Evolutionary conservation across 805 yeast species (phyloP).

Genomic region (Wickerhamomyces ciferrii): DNA sequence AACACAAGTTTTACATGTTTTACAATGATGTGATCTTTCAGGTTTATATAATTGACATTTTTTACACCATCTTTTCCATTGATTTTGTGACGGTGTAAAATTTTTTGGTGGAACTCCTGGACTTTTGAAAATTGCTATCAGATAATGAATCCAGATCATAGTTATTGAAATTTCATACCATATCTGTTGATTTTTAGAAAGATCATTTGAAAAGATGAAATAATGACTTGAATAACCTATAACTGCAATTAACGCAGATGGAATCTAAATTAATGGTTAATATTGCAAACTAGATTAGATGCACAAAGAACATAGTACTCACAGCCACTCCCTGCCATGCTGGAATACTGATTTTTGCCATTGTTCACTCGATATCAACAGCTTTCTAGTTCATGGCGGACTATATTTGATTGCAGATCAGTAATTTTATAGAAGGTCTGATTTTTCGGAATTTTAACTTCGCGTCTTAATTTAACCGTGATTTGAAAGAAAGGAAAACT

Average conservation of each 20-base stretch:
- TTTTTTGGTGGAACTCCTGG: conserved; percentile 67
- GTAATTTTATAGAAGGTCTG: not conserved
- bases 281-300: not conserved
- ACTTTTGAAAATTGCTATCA: conserved; percentile 53
- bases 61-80: conserved; percentile 66
- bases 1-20: conserved; percentile 68
- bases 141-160: conserved; percentile 72
- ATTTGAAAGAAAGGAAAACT: no score
- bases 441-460: not conserved
- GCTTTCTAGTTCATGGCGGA: no score
- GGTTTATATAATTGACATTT: conserved; percentile 76
- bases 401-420: no score
- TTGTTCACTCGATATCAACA: no score
- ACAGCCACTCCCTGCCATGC: conserved; percentile 11
- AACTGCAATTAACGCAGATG: conserved; percentile 48
- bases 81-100: conserved; percentile 36
- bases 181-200: conserved; percentile 34
- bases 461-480: not conserved
- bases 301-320: not conserved
- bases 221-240: conserved; percentile 61
- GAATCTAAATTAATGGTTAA: conserved; percentile 41
- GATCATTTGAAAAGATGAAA: conserved; percentile 43
- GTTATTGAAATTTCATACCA: conserved; percentile 41
- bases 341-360: conserved; percentile 80
- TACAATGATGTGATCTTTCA: conserved; percentile 83